Base-by-base conservation (phyloP, 768 basidiomycete species). In the Saitozyma podzolica region DNA sequence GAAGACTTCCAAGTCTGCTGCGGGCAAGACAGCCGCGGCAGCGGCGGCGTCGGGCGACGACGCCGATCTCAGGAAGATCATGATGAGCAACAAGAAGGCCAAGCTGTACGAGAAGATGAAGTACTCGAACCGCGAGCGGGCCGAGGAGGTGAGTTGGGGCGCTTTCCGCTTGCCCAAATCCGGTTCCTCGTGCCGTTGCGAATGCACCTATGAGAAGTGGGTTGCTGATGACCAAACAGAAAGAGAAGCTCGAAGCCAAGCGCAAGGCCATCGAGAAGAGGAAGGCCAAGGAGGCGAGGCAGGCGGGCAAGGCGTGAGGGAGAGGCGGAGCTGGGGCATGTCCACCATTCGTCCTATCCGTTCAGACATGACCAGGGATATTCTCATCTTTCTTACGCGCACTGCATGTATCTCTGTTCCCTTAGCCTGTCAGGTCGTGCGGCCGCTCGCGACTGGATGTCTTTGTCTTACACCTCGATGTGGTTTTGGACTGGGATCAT, bases 61-160 rank as follows among this genome's bases (percentile, higher is more conserved):
- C 76, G 83, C 86, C 72, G 89, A 94, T 76, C 91, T 95, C 89
- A 89, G 90, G 80, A 95, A 94, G 84, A 95, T 97, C 88, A 84
- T 97, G 86, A 88, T 96, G 88, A 95, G 91, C 82, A 92, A 91
- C 80, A 92, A 90, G 82, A 89, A 95, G 80, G 85, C 87, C 71
- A 94, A 94, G 80, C 80, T 96, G 71, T 95, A 94, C 78, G 91
- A 92, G 80, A 89, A 89, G 81, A 90, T 96, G 86, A 91, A 92
- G 81, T 86, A 90, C 76, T 87, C 88, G 67, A 85, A 94, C 76
- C 84, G 85, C 77, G 90, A 88, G 81, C 87, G 87, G 63, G 83
- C 83, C 13, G 81, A 84, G 29, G 91, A 95, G 89, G 93, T 93
- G 77, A 69, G 88, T 82, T 47, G 14, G 16, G 11, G 45, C 45